Evolutionary conservation across 352 stramenopile species (phyloP), one percentile per base, ranked within the genome.

Genomic region (Lagenidium sp.): DNA sequence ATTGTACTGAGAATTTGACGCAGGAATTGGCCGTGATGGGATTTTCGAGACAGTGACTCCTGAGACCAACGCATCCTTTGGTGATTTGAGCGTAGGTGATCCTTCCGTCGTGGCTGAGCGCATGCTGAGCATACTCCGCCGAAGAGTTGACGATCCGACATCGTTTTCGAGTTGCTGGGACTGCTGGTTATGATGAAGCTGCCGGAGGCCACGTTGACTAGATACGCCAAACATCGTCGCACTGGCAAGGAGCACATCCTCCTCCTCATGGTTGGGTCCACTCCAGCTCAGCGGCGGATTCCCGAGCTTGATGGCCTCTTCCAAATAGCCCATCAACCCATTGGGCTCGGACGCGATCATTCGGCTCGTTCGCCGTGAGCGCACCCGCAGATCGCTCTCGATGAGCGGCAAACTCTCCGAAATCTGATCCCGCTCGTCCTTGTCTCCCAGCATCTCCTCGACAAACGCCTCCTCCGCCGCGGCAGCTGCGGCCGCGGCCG

Each of bases 101-200:
- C 39, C 53, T 21, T 53, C 59, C 1, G 38, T 50, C 7, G 39
- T 20, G 16, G 44, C 37, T 4, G 52, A 59, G 15, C 55, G 43
- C 34, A 65, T 56, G 11, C 68, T 67, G 0, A 50, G 55, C 26
- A 41, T 53, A 19, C 44, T 62, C 12, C 58, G 58, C 10, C 58
- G 54, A 16, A 77, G 43, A 1, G 57, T 63, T 5, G 65, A 48
- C 4, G 55, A 54, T 0, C 62, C 63, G 4, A 54, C 48, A 13
- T 82, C 65, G 25, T 74, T 74, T 41, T 82, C 73, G 36, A 78
- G 72, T 32, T 85, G 73, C 37, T 80, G 76, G 42, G 82, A 66
- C 18, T 76, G 60, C 47, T 87, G 72, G 49, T 87, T 87, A 40
- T 85, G 72, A 29, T 80, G 69, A 19, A 87, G 60, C 41, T 87